A percentile compares a stretch with the other conserved stretches of the same genome.
These are phyloP conservation scores for Penstemon eatonii DNA, from an alignment of 257 asterid genomes.

Conservation along the genomic window DNA sequence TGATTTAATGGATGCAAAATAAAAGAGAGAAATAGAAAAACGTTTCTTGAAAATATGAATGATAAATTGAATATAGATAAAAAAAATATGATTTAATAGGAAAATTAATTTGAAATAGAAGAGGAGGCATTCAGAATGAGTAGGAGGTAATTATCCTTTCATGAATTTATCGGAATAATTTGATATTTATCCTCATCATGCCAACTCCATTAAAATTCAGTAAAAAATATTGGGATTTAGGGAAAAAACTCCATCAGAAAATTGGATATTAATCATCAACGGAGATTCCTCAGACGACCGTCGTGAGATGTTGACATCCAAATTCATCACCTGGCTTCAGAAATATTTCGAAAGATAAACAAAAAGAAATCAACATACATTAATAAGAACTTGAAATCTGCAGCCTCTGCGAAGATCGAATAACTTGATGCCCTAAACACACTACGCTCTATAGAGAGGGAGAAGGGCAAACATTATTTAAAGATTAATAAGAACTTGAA, in stretches of 20 bases:
- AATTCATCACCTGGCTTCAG: constrained; percentile 50
- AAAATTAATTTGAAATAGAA: not conserved
- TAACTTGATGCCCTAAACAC: not conserved
- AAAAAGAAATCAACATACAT: not conserved
- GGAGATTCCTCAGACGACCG: constrained; percentile 69
- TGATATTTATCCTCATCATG: constrained; percentile 52
- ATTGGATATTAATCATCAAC: constrained; percentile 53
- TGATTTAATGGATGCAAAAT: constrained; percentile 13
- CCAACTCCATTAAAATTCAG: not conserved
- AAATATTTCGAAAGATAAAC: not conserved
- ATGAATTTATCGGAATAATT: constrained; percentile 50
- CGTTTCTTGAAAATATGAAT: not conserved
- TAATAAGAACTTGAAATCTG: not conserved
- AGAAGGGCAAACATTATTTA: constrained; percentile 16
- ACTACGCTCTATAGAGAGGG: not conserved
- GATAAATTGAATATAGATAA: not conserved
- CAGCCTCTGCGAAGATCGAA: not conserved
- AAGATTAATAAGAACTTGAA: not conserved
- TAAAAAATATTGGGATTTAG: not conserved
- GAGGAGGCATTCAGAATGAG: constrained; percentile 79
- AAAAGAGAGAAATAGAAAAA: not conserved
- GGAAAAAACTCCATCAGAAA: constrained; percentile 48
- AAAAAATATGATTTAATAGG: not conserved
- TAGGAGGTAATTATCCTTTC: constrained; percentile 78
- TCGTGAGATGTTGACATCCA: constrained; percentile 72